Evolutionary conservation across 1,284 basidiomycete genomes (phyloP).

Genomic region (Tilletia caries): DNA sequence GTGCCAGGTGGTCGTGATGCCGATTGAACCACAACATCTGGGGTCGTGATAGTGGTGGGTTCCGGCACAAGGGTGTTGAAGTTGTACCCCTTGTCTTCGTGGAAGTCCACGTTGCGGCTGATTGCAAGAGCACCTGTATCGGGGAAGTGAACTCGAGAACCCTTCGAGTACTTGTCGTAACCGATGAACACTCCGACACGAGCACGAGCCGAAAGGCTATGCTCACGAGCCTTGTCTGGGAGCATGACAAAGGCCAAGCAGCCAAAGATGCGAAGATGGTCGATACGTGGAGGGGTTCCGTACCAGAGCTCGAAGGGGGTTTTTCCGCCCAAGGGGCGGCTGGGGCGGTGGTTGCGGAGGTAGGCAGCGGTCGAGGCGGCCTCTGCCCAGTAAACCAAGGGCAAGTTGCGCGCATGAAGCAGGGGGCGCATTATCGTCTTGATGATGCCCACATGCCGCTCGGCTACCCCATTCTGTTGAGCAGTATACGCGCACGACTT

Average conservation of each 20-base stretch:
- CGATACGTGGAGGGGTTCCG: background rate
- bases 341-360: constrained; percentile 7
- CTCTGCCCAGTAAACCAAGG: background rate
- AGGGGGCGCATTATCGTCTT: background rate
- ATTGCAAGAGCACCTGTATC: background rate
- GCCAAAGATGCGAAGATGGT: constrained; percentile 10
- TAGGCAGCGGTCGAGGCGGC: constrained; percentile 2
- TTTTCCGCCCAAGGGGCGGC: background rate
- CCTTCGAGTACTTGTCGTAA: background rate
- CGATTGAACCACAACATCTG: background rate
- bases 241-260: constrained; percentile 9
- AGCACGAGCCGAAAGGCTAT: background rate
- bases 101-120: constrained; percentile 1
- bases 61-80: background rate
- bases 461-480: constrained; percentile 13
- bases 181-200: constrained; percentile 8
- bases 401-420: background rate
- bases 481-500: background rate
- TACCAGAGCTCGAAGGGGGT: constrained; percentile 12
- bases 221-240: background rate
- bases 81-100: background rate
- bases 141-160: background rate
- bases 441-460: background rate
- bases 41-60: background rate
- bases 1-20: background rate